These are phyloP conservation scores for Sphaerosporella brunnea DNA, from an alignment of 495 filamentous ascomycete species.

Conservation along the genomic window DNA sequence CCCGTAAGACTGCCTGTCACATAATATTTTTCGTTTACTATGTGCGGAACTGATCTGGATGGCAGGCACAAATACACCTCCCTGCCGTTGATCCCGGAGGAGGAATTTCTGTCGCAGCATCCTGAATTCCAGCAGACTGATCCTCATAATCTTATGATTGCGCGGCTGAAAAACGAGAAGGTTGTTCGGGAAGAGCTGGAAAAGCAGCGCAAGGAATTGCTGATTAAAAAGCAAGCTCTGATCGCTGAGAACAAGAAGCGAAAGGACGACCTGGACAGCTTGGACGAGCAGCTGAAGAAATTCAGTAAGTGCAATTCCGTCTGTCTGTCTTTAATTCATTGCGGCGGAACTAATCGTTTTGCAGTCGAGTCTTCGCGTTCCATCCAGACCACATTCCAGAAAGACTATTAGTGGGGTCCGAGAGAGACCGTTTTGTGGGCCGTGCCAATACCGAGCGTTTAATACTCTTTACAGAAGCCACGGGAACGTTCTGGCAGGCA, in stretches of 20 bases:
- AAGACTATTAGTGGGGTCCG: conserved; percentile 26
- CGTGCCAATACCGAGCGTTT: neutral
- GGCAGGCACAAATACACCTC: conserved; percentile 69
- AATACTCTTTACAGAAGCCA: too few species aligned
- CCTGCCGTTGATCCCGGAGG: conserved; percentile 65
- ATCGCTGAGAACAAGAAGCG: conserved; percentile 90
- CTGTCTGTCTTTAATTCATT: conserved; percentile 5
- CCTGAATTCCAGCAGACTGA: conserved; percentile 53
- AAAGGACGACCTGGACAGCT: conserved; percentile 56
- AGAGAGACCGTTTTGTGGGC: neutral
- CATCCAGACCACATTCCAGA: conserved; percentile 25
- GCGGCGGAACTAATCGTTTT: conserved; percentile 14
- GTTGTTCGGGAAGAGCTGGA: conserved; percentile 72
- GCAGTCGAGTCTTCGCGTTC: conserved; percentile 22
- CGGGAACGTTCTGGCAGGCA: neutral
- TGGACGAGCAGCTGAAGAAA: conserved; percentile 26
- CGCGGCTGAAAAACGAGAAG: conserved; percentile 82
- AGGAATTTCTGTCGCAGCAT: conserved; percentile 62
- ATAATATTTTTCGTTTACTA: neutral
- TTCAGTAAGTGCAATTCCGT: conserved; percentile 13
- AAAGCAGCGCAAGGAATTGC: conserved; percentile 62
- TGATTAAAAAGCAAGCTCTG: conserved; percentile 79
- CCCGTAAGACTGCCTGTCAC: conserved; percentile 38
- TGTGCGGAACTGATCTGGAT: too few species aligned
- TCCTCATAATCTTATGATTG: conserved; percentile 70